These are phyloP conservation scores for Rhinocladiella similis DNA, from an alignment of 2,329 filamentous ascomycete genomes.

Conservation along the genomic window DNA sequence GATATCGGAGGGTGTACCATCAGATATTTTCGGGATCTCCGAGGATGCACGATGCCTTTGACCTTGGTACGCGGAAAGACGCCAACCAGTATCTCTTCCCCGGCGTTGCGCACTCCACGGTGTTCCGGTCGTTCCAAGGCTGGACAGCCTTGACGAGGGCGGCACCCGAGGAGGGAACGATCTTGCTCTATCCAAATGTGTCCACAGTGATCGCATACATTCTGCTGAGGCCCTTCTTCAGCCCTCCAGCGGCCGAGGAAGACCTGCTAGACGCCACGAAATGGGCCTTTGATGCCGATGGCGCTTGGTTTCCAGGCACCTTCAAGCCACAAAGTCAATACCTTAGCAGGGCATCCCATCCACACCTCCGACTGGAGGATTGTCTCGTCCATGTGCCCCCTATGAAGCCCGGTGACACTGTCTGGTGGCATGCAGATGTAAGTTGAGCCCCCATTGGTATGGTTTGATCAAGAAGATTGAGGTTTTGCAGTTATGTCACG, in stretches of 20 bases:
- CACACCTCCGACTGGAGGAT: constrained; percentile 40
- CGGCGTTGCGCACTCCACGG: constrained; percentile 38
- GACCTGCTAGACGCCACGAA: constrained; percentile 39
- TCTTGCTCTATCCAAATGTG: constrained; percentile 44
- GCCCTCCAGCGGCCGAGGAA: constrained; percentile 30
- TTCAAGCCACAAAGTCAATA: constrained; percentile 34
- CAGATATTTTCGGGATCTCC: constrained; percentile 39
- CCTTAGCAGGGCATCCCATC: constrained; percentile 37
- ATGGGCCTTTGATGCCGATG: constrained; percentile 37
- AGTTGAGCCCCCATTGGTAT: neutral
- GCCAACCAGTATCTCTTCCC: constrained; percentile 32
- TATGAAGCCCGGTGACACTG: constrained; percentile 41
- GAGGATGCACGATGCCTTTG: constrained; percentile 38
- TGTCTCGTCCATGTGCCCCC: constrained; percentile 41
- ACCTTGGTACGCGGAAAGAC: constrained; percentile 36
- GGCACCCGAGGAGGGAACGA: constrained; percentile 36
- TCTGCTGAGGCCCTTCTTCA: constrained; percentile 45
- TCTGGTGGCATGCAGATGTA: constrained; percentile 43
- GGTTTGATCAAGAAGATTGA: neutral
- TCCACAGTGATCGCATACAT: constrained; percentile 39
- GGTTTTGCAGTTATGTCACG: constrained; percentile 37
- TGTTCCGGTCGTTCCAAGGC: constrained; percentile 42
- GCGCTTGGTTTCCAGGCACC: constrained; percentile 41
- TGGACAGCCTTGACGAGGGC: constrained; percentile 44
- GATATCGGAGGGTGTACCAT: constrained; percentile 40